Percentiles rank a stretch among this genome's conserved stretches.
phyloP scores from a whole-genome alignment of 2,329 filamentous ascomycete species.

The Botrytis hyacinthi region DNA sequence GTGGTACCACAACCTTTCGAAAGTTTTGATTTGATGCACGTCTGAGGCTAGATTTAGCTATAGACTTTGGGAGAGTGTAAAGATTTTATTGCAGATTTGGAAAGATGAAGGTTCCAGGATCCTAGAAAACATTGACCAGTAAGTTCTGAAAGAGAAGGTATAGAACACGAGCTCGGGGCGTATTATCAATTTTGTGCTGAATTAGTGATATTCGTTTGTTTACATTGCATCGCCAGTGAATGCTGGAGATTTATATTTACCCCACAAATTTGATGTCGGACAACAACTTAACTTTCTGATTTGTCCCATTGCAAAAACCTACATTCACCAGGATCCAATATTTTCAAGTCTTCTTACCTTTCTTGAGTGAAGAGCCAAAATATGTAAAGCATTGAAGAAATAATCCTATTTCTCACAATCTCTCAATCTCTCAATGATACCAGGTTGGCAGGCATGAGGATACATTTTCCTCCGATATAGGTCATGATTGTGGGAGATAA shows the following conservation, averaged over 20 bases:
- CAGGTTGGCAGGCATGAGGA: background rate
- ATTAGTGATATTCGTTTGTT: background rate
- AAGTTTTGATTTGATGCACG: constrained; percentile 4
- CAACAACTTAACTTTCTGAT: background rate
- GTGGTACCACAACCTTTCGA: background rate
- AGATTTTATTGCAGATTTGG: background rate
- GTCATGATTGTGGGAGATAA: constrained; percentile 10
- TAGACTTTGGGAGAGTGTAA: background rate
- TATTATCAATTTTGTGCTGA: background rate
- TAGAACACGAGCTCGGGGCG: background rate
- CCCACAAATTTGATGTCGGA: background rate
- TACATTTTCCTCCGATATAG: constrained; percentile 12
- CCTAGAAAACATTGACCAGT: no score
- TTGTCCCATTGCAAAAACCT: background rate
- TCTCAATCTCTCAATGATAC: background rate
- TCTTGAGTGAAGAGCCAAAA: background rate
- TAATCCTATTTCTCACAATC: background rate
- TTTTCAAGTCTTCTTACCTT: background rate
- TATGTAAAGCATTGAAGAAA: no score
- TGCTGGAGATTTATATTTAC: background rate
- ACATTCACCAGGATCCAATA: background rate
- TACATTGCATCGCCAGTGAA: background rate
- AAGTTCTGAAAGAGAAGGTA: background rate
- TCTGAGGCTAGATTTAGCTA: background rate
- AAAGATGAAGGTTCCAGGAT: background rate